Evolutionary conservation across 2,329 filamentous ascomycete genomes (phyloP).

Genomic region (Monosporascus sp.): DNA sequence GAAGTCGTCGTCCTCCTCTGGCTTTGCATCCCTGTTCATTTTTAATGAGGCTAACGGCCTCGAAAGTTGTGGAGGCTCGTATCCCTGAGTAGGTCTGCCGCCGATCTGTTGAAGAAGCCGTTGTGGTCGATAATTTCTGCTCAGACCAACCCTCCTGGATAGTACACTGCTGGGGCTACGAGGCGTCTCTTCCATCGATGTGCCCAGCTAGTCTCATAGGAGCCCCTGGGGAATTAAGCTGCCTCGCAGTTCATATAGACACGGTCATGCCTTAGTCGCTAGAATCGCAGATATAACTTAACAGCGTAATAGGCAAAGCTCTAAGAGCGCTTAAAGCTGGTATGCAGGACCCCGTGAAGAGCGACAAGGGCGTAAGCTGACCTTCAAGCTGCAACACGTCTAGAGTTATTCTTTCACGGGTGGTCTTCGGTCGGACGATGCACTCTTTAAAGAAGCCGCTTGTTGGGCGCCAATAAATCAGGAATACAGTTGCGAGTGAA

Average conservation of each 20-base stretch:
- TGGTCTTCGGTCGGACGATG: too few relatives aligned
- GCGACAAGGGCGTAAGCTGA: too few relatives aligned
- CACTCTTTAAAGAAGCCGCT: too few relatives aligned
- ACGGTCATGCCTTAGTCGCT: neutral
- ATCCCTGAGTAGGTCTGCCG: slow-evolving; percentile 3
- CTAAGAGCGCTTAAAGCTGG: too few relatives aligned
- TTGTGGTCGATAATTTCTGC: slow-evolving; percentile 1
- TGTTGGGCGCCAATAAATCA: too few relatives aligned
- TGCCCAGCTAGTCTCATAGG: neutral
- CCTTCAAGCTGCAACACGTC: too few relatives aligned
- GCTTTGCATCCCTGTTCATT: slow-evolving; percentile 9
- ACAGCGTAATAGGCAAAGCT: too few relatives aligned
- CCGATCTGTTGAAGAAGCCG: slow-evolving; percentile 8
- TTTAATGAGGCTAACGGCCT: slow-evolving; percentile 1
- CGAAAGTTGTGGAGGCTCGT: slow-evolving; percentile 1
- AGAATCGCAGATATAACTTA: neutral
- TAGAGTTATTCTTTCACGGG: too few relatives aligned
- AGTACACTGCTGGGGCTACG: neutral
- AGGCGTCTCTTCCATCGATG: neutral
- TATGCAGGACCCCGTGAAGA: neutral
- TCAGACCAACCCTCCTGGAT: slow-evolving; percentile 11
- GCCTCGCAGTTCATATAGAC: neutral
- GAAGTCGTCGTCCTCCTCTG: slow-evolving; percentile 16
- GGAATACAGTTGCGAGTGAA: too few relatives aligned
- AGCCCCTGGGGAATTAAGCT: neutral